These are phyloP conservation scores for Platanthera guangdongensis DNA, from an alignment of 106 monocot species.

Conservation along the genomic window DNA sequence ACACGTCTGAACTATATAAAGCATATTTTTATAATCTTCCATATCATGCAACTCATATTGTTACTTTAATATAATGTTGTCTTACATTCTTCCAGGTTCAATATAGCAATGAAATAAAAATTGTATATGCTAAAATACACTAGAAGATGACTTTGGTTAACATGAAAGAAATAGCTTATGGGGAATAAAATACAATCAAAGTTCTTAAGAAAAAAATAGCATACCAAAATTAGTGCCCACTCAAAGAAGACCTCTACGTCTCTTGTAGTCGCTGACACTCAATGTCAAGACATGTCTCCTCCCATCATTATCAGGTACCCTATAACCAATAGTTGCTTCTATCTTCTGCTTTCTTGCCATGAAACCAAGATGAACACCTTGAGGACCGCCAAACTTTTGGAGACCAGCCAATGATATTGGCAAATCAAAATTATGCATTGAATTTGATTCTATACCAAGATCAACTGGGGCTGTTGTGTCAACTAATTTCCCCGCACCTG, in stretches of 20 bases:
- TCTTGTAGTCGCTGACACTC: constrained; percentile 90
- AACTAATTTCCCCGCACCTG: constrained; percentile 76
- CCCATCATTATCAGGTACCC: constrained; percentile 69
- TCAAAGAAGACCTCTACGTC: constrained; percentile 73
- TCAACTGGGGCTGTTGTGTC: constrained; percentile 84
- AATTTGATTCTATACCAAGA: constrained; percentile 56
- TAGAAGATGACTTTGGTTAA: too few species aligned
- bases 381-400: constrained; percentile 63
- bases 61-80: too few species aligned
- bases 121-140: too few species aligned
- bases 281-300: constrained; percentile 67
- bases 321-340: constrained; percentile 64
- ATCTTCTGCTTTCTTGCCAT: constrained; percentile 82
- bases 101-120: too few species aligned
- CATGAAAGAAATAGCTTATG: too few species aligned
- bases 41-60: too few species aligned
- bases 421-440: constrained; percentile 70
- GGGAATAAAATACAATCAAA: background rate
- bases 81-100: too few species aligned
- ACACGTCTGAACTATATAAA: too few species aligned
- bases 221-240: background rate
- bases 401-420: constrained; percentile 61
- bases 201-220: background rate
- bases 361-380: constrained; percentile 45
- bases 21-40: too few species aligned